phyloP scores from a whole-genome alignment of 1,284 basidiomycete genomes.

The Termitomyces sp. region DNA sequence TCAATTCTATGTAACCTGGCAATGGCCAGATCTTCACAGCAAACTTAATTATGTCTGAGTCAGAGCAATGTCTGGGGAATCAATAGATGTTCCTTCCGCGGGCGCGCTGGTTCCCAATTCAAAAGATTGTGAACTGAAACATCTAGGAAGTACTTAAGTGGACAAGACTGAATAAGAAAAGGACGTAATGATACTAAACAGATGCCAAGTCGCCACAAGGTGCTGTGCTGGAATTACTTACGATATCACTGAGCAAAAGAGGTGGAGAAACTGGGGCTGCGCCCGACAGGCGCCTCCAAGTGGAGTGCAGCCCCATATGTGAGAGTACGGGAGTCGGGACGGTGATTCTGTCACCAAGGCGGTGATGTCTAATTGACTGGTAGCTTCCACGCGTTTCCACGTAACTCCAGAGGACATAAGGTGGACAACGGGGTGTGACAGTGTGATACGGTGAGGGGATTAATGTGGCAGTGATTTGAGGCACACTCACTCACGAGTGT shows the following conservation, averaged over 20 bases:
- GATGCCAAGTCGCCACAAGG: background rate
- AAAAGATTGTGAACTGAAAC: background rate
- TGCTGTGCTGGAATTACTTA: background rate
- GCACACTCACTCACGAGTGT: too few relatives aligned
- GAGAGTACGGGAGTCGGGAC: background rate
- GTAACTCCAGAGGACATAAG: background rate
- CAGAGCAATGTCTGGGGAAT: background rate
- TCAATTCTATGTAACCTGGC: background rate
- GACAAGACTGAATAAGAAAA: background rate
- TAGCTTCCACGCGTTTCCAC: slow-evolving; percentile 1
- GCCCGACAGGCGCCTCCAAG: background rate
- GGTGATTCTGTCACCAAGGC: background rate
- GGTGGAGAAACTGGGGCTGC: background rate
- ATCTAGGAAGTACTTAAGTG: background rate
- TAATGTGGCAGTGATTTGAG: too few relatives aligned
- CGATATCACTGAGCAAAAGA: background rate
- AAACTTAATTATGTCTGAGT: background rate
- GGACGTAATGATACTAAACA: background rate
- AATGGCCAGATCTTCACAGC: background rate
- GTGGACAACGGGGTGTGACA: too few relatives aligned
- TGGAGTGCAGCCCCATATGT: background rate
- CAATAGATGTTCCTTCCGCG: background rate
- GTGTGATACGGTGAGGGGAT: too few relatives aligned
- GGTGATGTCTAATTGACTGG: background rate
- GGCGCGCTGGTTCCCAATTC: background rate